Conservation (phyloP, 2,329 filamentous ascomycete species). For the Fonsecaea monophora region DNA sequence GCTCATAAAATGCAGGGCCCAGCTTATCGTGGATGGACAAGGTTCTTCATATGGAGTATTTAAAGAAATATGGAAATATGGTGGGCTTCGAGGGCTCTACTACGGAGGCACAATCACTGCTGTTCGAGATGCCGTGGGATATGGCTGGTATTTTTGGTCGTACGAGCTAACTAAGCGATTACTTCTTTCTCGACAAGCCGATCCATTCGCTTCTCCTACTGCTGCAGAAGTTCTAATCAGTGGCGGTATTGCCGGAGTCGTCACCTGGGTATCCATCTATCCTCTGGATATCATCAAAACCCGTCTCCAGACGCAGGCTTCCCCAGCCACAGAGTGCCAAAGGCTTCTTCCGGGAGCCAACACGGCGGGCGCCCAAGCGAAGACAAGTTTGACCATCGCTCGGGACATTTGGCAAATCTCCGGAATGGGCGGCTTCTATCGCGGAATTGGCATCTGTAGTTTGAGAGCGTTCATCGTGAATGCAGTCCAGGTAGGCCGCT, state of each 20-base stretch:
- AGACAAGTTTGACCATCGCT: slow-evolving; percentile 68
- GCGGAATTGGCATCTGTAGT: slow-evolving; percentile 80
- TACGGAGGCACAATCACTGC: slow-evolving; percentile 82
- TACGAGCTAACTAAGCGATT: slow-evolving; percentile 77
- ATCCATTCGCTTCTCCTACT: slow-evolving; percentile 47
- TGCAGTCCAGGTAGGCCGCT: slow-evolving; percentile 68
- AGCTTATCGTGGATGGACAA: slow-evolving; percentile 61
- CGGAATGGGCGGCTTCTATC: slow-evolving; percentile 70
- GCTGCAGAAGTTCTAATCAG: slow-evolving; percentile 74
- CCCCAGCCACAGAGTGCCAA: slow-evolving; percentile 38
- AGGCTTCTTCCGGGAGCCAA: slow-evolving; percentile 39
- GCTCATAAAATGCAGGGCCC: slow-evolving; percentile 86
- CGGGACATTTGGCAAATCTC: slow-evolving; percentile 69
- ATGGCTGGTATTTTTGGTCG: slow-evolving; percentile 97
- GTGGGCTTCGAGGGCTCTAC: slow-evolving; percentile 75
- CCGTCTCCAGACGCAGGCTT: slow-evolving; percentile 77
- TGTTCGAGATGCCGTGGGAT: slow-evolving; percentile 85
- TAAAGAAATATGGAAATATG: slow-evolving; percentile 64
- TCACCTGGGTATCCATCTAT: slow-evolving; percentile 89
- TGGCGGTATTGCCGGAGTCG: slow-evolving; percentile 83
- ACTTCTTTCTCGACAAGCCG: slow-evolving; percentile 52
- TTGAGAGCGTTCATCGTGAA: slow-evolving; percentile 89
- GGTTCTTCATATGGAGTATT: slow-evolving; percentile 70
- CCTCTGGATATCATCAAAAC: slow-evolving; percentile 94
- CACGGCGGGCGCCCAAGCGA: slow-evolving; percentile 36